Conservation (phyloP, 2,329 filamentous ascomycete genomes). For the Pseudonectria buxi region DNA sequence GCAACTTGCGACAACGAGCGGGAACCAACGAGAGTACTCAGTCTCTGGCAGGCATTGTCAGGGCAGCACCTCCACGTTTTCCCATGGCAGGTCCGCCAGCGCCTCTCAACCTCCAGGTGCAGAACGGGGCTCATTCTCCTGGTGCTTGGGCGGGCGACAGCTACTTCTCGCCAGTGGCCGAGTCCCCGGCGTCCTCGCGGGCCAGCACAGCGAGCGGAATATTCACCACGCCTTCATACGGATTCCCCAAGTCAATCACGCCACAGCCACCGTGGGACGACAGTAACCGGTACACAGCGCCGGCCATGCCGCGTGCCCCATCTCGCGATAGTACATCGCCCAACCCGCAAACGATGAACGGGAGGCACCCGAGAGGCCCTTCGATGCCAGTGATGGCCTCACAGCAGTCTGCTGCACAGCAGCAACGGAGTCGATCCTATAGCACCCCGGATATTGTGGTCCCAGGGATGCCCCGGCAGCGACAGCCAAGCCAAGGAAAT, state of each 20-base stretch:
- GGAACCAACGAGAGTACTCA: constrained; percentile 64
- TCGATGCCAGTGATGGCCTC: constrained; percentile 68
- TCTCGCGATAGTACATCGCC: constrained; percentile 68
- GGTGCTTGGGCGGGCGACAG: constrained; percentile 62
- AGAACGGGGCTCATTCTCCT: constrained; percentile 49
- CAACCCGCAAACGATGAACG: constrained; percentile 56
- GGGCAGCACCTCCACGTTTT: constrained; percentile 64
- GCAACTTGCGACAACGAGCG: constrained; percentile 68
- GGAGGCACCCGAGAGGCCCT: constrained; percentile 65
- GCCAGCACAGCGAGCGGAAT: constrained; percentile 70
- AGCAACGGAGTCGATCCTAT: constrained; percentile 78
- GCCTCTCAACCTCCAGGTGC: constrained; percentile 64
- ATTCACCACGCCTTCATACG: constrained; percentile 50
- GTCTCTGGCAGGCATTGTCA: constrained; percentile 49
- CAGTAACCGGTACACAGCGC: constrained; percentile 78
- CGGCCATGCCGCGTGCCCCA: constrained; percentile 74
- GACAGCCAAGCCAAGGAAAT: constrained; percentile 46
- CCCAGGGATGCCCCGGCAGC: constrained; percentile 50
- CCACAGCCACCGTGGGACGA: constrained; percentile 67
- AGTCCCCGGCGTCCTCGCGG: constrained; percentile 70
- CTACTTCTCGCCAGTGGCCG: constrained; percentile 84
- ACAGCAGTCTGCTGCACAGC: constrained; percentile 49
- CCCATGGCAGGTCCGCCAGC: constrained; percentile 53
- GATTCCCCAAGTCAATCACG: constrained; percentile 65
- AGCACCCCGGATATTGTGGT: constrained; percentile 92